phyloP scores from a whole-genome alignment of 2,329 filamentous ascomycete species.

The Trichophyton benhamiae region DNA sequence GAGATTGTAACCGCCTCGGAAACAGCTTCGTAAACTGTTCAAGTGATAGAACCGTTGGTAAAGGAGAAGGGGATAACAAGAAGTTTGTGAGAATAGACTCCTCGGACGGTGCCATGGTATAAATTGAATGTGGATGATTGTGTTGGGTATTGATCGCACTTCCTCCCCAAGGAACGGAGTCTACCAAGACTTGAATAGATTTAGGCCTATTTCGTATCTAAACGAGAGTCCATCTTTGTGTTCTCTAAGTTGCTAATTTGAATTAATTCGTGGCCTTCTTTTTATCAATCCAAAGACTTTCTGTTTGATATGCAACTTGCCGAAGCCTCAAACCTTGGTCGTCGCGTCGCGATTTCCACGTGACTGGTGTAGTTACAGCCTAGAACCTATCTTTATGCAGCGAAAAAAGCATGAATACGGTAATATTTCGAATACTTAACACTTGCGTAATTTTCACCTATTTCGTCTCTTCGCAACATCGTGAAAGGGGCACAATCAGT shows the following conservation, averaged over 20 bases:
- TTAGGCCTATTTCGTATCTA: neutral
- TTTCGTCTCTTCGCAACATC: neutral
- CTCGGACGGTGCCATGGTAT: constrained; percentile 62
- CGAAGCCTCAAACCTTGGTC: neutral
- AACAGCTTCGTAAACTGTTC: constrained; percentile 67
- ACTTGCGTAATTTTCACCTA: neutral
- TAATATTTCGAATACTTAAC: neutral
- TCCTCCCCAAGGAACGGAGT: neutral
- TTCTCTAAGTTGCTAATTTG: neutral
- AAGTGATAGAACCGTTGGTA: constrained; percentile 61
- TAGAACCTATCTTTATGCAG: neutral
- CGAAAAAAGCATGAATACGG: neutral
- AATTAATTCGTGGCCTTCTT: neutral
- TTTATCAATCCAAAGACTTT: too few species aligned
- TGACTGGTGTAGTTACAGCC: neutral
- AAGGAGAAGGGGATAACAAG: constrained; percentile 60
- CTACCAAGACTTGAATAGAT: neutral
- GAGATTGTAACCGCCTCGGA: constrained; percentile 52
- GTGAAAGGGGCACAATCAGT: neutral
- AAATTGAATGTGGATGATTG: neutral
- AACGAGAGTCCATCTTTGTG: neutral
- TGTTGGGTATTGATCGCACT: neutral
- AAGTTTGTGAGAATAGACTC: constrained; percentile 63
- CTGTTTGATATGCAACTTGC: neutral
- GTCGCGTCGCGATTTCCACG: neutral